phyloP scores from a whole-genome alignment of 352 stramenopile genomes.

The Aphanomyces astaci region DNA sequence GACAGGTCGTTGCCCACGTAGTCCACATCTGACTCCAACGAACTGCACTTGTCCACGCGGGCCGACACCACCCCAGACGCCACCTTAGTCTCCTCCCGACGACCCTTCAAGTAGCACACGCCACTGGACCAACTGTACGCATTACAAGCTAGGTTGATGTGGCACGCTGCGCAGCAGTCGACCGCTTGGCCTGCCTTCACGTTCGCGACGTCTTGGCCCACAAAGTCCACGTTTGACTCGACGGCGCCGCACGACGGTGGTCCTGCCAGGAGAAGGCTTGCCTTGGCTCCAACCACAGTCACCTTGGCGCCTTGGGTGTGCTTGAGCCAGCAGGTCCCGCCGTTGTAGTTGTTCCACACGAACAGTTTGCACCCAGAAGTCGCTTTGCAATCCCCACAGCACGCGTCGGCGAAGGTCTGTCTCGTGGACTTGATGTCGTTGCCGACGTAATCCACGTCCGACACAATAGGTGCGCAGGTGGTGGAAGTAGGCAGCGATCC shows the following conservation, averaged over 20 bases:
- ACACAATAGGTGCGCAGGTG: background rate
- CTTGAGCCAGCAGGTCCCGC: conserved; percentile 29
- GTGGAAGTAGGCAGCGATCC: background rate
- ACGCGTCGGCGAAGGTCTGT: background rate
- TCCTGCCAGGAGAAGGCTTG: background rate
- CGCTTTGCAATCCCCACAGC: conserved; percentile 1
- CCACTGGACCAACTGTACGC: conserved; percentile 12
- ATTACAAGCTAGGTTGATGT: conserved; percentile 19
- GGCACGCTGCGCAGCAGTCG: conserved; percentile 20
- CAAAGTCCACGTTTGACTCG: conserved; percentile 13
- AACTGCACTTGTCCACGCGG: conserved; percentile 22
- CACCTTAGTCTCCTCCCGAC: background rate
- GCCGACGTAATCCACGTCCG: conserved; percentile 3
- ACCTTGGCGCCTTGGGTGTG: background rate
- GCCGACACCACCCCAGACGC: background rate
- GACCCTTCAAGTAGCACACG: conserved; percentile 15
- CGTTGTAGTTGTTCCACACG: conserved; percentile 17
- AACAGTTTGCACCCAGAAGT: background rate
- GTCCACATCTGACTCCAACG: conserved; percentile 25
- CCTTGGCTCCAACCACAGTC: background rate
- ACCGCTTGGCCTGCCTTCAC: background rate
- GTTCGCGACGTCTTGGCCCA: conserved; percentile 7
- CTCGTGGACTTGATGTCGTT: background rate
- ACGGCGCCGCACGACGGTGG: background rate
- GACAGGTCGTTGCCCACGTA: conserved; percentile 33